Base-by-base conservation (phyloP, 202 grass and related monocot genomes). In the Panicum hallii region DNA sequence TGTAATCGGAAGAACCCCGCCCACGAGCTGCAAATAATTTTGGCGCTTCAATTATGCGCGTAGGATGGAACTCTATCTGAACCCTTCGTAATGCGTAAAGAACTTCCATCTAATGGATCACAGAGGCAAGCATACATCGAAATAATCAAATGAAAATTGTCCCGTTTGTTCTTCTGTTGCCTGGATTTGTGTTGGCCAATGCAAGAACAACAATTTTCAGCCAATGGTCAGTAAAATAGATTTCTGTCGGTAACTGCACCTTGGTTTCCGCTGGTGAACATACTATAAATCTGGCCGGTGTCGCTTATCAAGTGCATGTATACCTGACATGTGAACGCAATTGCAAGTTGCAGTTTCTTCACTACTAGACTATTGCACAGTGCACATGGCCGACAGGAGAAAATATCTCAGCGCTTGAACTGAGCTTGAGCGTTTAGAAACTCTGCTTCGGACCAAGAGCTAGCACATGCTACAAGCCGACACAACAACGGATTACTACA, bases 381-480 rank as follows among this genome's bases (percentile, higher is more conserved):
- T 19, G 20, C 78, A 82, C 64, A 81, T 75, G 70, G 42, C 50
- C 5, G 63, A 63, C 74, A 63, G 15, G 20, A 81, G 0, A 17
- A 75, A 87, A 87, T 81, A 87, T 69, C 41, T 57, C 15, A 86
- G 14, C 28, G 17, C 69, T 26, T 54, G 77, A 53, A 30, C 46
- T 53, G 14, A 20, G 50, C 56, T 44, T 67, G 4, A 22, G 43
- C 8, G 40, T 65, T 53, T 11, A 47, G 19, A 63, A 77, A 46
- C 20, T 13, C 48, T 13, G 64, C 23, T 19, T 32, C n/a, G 50
- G 45, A 62, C 52, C 10, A 76, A 76, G 2, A 16, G 7, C 26
- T 26, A 26, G 26, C 73, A 58, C 74, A 36, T 77, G 74, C 0
- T 78, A 64, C 17, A 79, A 48, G 50, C 9, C 58, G 43, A 23